Base-by-base conservation (phyloP, 331 rosid species). In the Quercus tomentella region DNA sequence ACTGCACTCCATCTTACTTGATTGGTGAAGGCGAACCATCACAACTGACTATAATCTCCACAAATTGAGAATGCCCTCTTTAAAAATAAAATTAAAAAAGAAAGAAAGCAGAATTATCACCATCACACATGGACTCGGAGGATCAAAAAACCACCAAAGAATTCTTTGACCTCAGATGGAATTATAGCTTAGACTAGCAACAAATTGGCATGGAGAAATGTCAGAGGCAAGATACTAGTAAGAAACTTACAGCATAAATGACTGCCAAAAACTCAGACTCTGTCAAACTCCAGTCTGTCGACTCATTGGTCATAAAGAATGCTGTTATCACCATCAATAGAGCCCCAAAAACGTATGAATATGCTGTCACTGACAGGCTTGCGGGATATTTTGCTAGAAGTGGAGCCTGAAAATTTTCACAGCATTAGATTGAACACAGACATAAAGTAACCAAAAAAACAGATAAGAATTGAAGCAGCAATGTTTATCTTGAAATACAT, bases 311-410 rank as follows among this genome's bases (percentile, higher is more conserved):
- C 87, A 86, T 79, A 62, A 91, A 80, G 66, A 91, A 60, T 11
- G 99, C 89, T 28, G 94, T 85, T 65, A 71, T 74, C 90, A 95
- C 92, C 94, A 95, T 88, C 79, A 89, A 60, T 21, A 76, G n/a
- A 77, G 89, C 89, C 80, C 99, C 99, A 21, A 91, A 92, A 68
- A 88, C 83, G 88, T 90, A 91, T 20, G 99, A 90, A 85, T 77
- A 90, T 37, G 99, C 97, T 17, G 97, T 91, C 73, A 91, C 92
- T 37, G 99, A 92, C 60, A 92, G 55, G 83, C 86, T 92, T 84
- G 96, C 90, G 1, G 93, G 96, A 86, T 91, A 95, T 62, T 84
- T 95, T 76, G 82, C 89, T 35, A 95, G 82, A 56, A 95, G 83
- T 28, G 93, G 92, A 79, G 97, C 99, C 99, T 94, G 97, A 67